phyloP scores from a whole-genome alignment of 148 eudicot species.

The Gaultheria prostrata region DNA sequence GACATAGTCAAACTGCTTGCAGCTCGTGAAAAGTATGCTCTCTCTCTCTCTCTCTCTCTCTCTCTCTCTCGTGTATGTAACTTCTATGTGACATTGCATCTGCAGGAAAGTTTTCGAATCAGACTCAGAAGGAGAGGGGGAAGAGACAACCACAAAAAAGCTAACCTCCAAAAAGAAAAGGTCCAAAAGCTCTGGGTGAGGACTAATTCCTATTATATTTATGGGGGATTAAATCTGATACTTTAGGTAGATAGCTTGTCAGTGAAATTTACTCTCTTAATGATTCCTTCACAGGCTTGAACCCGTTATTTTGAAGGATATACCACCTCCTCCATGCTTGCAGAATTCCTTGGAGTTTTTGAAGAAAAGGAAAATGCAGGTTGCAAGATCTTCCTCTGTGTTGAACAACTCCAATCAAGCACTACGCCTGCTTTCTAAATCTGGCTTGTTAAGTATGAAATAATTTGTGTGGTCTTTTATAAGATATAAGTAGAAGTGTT shows the following conservation, averaged over 20 bases:
- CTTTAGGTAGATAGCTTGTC: slow-evolving; percentile 1
- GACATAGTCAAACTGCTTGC: slow-evolving; percentile 75
- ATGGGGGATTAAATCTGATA: background rate
- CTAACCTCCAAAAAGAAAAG: slow-evolving; percentile 55
- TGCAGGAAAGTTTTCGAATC: slow-evolving; percentile 85
- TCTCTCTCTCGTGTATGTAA: background rate
- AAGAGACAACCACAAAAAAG: slow-evolving; percentile 47
- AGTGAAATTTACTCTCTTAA: background rate
- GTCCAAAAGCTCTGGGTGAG: slow-evolving; percentile 59
- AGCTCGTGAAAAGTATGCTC: slow-evolving; percentile 67
- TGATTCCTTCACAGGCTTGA: slow-evolving; percentile 44
- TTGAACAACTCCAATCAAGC: slow-evolving; percentile 85
- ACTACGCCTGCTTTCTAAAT: slow-evolving; percentile 61
- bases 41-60: background rate
- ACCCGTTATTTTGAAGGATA: slow-evolving; percentile 64
- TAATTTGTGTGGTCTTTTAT: slow-evolving; percentile 2
- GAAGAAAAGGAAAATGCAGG: slow-evolving; percentile 65
- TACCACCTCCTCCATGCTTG: slow-evolving; percentile 69
- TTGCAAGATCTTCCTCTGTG: slow-evolving; percentile 71
- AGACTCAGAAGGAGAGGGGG: slow-evolving; percentile 86
- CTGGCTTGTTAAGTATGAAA: slow-evolving; percentile 57
- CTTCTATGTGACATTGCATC: background rate
- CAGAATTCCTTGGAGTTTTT: slow-evolving; percentile 74
- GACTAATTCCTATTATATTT: background rate
- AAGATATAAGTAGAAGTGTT: background rate